Conservation (phyloP, 2,329 filamentous ascomycete genomes). For the Fusarium tuaranense region DNA sequence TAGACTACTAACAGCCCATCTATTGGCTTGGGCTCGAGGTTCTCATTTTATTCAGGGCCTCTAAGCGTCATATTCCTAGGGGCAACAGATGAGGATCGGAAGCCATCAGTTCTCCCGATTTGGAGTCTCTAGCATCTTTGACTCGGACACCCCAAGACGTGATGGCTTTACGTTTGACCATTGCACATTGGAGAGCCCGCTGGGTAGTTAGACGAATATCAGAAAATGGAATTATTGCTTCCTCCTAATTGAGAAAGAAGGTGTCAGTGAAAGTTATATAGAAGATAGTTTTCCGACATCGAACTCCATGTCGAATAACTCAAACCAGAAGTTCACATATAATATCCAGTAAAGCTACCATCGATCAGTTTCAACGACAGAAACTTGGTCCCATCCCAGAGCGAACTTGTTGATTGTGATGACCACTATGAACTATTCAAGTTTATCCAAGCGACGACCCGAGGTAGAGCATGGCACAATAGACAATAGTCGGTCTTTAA, state of each 20-base stretch:
- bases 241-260: no score
- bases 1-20: no score
- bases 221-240: neutral
- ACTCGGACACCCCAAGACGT: neutral
- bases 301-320: neutral
- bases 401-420: neutral
- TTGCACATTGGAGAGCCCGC: rapidly evolving
- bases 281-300: neutral
- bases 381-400: neutral
- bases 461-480: neutral
- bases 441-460: neutral
- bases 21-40: neutral
- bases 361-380: neutral
- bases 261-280: no score
- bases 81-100: neutral
- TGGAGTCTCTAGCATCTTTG: neutral
- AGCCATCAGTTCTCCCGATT: neutral
- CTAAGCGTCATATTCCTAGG: neutral
- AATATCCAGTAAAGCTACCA: neutral
- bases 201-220: neutral
- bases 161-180: neutral
- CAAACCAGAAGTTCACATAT: neutral
- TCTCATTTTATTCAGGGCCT: neutral
- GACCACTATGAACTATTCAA: neutral
- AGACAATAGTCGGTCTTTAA: rapidly evolving